These are phyloP conservation scores for Typha latifolia DNA, from an alignment of 176 grass and related monocot species.

Conservation along the genomic window DNA sequence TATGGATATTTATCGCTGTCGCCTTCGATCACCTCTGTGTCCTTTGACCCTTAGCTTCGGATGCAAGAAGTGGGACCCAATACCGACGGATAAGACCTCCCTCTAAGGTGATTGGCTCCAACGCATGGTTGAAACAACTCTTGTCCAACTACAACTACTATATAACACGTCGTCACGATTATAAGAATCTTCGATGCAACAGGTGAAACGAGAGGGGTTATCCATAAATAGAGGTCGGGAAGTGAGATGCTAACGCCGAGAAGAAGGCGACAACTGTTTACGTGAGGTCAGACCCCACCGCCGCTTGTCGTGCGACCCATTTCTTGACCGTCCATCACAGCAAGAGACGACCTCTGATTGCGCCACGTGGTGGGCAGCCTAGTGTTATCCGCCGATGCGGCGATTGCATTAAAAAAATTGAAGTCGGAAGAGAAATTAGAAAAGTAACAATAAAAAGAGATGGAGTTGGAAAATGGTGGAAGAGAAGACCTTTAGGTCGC, in stretches of 20 bases:
- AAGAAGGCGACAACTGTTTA: background rate
- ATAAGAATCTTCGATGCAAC: background rate
- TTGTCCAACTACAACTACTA: too few species aligned
- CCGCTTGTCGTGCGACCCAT: background rate
- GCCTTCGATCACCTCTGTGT: too few species aligned
- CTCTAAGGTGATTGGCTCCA: too few species aligned
- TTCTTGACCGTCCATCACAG: conserved; percentile 20
- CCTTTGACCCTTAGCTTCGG: too few species aligned
- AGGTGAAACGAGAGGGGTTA: background rate
- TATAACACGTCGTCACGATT: background rate
- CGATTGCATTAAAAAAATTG: background rate
- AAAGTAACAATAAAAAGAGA: conserved; percentile 1
- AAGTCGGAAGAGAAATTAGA: background rate
- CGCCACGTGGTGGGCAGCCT: conserved; percentile 19
- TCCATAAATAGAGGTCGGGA: background rate
- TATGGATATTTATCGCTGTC: too few species aligned
- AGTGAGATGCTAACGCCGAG: background rate
- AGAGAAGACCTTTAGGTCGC: background rate
- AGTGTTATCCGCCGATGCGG: background rate
- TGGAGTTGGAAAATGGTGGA: background rate
- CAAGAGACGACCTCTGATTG: background rate
- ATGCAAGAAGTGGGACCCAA: too few species aligned
- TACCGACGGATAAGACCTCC: too few species aligned
- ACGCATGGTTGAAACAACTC: too few species aligned
- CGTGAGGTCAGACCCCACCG: background rate